These are phyloP conservation scores for Metarhizium robertsii DNA, from an alignment of 2,329 filamentous ascomycete genomes.

Conservation along the genomic window DNA sequence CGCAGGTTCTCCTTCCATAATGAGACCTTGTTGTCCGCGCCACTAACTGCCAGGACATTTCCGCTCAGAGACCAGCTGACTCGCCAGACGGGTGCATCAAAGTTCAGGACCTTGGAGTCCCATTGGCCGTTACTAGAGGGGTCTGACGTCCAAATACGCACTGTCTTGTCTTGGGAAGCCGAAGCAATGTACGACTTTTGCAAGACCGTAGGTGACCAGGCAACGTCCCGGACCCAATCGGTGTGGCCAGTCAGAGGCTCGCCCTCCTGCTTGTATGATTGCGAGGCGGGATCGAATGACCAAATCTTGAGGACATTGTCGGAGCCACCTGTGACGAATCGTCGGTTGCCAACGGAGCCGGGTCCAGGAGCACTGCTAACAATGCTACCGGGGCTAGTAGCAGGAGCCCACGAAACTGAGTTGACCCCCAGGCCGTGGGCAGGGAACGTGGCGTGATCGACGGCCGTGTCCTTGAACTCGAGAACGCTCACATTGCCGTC, in stretches of 20 bases:
- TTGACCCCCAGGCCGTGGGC: constrained; percentile 94
- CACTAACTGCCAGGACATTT: constrained; percentile 89
- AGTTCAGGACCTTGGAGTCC: constrained; percentile 76
- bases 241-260: constrained; percentile 69
- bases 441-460: constrained; percentile 80
- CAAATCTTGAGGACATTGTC: constrained; percentile 94
- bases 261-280: constrained; percentile 52
- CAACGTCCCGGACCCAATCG: constrained; percentile 96
- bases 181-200: constrained; percentile 96
- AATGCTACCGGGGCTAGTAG: constrained; percentile 73
- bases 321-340: constrained; percentile 90
- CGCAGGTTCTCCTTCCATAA: constrained; percentile 98
- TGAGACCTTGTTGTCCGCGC: constrained; percentile 92
- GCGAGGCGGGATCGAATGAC: constrained; percentile 60
- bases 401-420: constrained; percentile 89
- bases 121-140: constrained; percentile 56
- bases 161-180: constrained; percentile 92
- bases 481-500: constrained; percentile 91
- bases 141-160: constrained; percentile 90
- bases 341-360: constrained; percentile 55
- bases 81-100: constrained; percentile 86
- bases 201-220: constrained; percentile 91
- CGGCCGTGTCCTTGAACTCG: constrained; percentile 93
- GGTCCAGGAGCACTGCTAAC: constrained; percentile 60
- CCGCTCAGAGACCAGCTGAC: constrained; percentile 97